Evolutionary conservation across 2,329 filamentous ascomycete species (phyloP).

Genomic region (Monilinia aucupariae): DNA sequence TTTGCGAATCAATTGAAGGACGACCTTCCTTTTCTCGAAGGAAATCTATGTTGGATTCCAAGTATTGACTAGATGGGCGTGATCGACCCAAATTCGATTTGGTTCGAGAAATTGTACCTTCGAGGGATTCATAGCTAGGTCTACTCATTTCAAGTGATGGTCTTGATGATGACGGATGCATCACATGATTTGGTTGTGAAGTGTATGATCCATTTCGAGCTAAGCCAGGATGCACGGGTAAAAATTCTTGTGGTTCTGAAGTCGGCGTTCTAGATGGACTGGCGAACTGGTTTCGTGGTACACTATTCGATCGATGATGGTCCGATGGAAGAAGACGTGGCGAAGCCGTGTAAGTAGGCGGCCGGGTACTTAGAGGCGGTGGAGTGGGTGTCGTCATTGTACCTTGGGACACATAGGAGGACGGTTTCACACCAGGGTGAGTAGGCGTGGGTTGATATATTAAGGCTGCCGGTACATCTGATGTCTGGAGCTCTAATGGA

Average conservation of each 20-base stretch:
- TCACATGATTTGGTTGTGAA: constrained; percentile 36
- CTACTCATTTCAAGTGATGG: constrained; percentile 68
- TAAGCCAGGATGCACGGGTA: constrained; percentile 22
- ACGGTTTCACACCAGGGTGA: constrained; percentile 31
- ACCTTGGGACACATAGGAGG: constrained; percentile 56
- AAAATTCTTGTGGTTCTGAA: constrained; percentile 26
- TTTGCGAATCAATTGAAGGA: constrained; percentile 31
- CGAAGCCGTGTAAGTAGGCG: constrained; percentile 23
- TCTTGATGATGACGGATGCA: constrained; percentile 48
- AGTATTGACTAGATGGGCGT: constrained; percentile 75
- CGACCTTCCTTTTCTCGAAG: constrained; percentile 65
- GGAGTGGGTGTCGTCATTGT: constrained; percentile 69
- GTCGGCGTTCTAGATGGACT: constrained; percentile 19
- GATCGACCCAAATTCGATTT: constrained; percentile 61
- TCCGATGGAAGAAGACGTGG: constrained; percentile 30
- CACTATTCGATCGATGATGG: constrained; percentile 48
- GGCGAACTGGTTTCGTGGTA: constrained; percentile 36
- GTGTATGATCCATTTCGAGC: constrained; percentile 35
- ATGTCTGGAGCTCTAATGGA: constrained; percentile 49
- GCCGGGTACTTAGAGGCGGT: constrained; percentile 31
- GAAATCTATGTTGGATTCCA: constrained; percentile 78
- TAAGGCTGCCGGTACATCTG: constrained; percentile 40
- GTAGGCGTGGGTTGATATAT: constrained; percentile 33
- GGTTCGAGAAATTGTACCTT: constrained; percentile 51
- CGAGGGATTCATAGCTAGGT: constrained; percentile 58